Conservation (phyloP, 805 yeast genomes). For the Ogataea neopini region DNA sequence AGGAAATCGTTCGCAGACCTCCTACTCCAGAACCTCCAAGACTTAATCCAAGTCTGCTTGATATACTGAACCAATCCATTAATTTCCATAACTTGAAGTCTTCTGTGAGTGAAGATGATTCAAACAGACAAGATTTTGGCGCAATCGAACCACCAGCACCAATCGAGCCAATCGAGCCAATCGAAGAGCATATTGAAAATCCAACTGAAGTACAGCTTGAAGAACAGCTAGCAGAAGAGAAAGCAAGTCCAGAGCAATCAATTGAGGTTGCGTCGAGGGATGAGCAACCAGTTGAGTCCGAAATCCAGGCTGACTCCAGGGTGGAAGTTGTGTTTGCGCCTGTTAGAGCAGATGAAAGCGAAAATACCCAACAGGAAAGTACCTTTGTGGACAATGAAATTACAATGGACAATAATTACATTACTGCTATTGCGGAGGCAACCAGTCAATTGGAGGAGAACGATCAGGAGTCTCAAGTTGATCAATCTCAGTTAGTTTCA, state of each 20-base stretch:
- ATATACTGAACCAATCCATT: conserved; percentile 23
- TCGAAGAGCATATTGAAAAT: no score
- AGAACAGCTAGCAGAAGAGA: no score
- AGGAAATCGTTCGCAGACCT: conserved; percentile 11
- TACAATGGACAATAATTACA: background rate
- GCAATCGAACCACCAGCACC: no score
- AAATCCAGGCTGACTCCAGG: no score
- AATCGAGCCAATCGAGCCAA: background rate
- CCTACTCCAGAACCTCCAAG: conserved; percentile 32
- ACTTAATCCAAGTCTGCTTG: conserved; percentile 23
- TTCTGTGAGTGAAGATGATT: background rate
- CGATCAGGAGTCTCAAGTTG: no score
- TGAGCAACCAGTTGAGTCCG: no score
- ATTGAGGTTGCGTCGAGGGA: no score
- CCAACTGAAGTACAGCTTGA: no score
- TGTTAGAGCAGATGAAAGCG: no score
- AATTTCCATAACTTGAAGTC: conserved; percentile 19
- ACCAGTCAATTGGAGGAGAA: background rate
- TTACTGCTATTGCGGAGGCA: background rate
- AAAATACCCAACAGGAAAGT: no score
- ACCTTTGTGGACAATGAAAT: background rate
- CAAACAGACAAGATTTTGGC: background rate
- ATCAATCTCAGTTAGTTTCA: background rate
- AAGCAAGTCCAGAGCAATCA: no score
- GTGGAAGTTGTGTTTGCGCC: no score